These are phyloP conservation scores for Rosa multiflora DNA, from an alignment of 306 rosid genomes.

Conservation along the genomic window DNA sequence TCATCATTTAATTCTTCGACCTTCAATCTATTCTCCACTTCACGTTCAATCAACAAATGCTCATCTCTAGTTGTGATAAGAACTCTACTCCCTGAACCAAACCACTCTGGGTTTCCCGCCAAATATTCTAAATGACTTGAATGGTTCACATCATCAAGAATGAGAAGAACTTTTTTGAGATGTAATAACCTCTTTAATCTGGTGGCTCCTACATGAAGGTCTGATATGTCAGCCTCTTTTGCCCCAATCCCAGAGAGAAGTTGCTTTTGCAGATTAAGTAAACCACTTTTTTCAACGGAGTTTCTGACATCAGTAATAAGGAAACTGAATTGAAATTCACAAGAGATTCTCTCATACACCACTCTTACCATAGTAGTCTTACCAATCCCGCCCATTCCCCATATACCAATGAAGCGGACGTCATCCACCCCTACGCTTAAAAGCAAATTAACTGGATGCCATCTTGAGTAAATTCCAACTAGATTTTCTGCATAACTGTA, in stretches of 20 bases:
- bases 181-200: too few species aligned
- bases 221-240: too few species aligned
- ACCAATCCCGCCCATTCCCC: neutral
- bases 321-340: neutral
- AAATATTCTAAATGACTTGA: too few species aligned
- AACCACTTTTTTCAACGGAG: neutral
- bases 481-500: neutral
- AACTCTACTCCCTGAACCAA: too few species aligned
- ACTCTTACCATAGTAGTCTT: neutral
- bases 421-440: neutral
- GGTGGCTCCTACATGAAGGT: too few species aligned
- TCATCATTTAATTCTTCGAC: too few species aligned
- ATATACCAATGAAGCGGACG: neutral
- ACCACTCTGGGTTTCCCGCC: too few species aligned
- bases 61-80: too few species aligned
- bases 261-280: neutral
- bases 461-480: neutral
- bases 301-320: neutral
- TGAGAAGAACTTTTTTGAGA: neutral
- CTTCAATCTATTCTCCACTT: too few species aligned
- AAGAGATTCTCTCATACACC: neutral
- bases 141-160: too few species aligned
- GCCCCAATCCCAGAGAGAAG: neutral
- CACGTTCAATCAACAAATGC: too few species aligned
- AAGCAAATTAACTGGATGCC: neutral